These are phyloP conservation scores for Cladochytrium replicatum DNA, from an alignment of 192 early-diverging fungal species.

Conservation along the genomic window DNA sequence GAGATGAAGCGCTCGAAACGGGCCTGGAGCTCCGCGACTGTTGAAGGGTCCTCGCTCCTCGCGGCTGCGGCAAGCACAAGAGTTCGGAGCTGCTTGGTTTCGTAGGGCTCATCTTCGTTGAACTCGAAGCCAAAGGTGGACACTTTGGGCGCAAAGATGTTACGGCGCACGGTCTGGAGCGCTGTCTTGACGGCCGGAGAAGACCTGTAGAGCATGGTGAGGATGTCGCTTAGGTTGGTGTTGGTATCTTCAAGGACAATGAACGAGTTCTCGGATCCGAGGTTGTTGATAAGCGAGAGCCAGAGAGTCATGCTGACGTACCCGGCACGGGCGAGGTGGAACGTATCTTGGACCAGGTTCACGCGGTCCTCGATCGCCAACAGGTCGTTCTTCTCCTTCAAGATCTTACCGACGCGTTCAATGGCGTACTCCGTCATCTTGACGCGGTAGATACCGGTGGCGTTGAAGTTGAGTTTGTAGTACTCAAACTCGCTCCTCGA, in stretches of 20 bases:
- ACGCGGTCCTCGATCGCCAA: conserved; percentile 60
- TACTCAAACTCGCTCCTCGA: conserved; percentile 11
- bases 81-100: conserved; percentile 62
- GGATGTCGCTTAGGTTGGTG: too few relatives aligned
- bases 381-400: conserved; percentile 35
- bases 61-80: conserved; percentile 67
- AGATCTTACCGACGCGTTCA: conserved; percentile 17
- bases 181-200: too few relatives aligned
- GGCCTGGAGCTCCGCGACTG: conserved; percentile 54
- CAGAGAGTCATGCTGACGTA: conserved; percentile 60
- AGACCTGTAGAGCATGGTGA: too few relatives aligned
- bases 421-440: conserved; percentile 19
- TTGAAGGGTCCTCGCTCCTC: conserved; percentile 38
- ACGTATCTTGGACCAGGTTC: conserved; percentile 77
- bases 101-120: conserved; percentile 57
- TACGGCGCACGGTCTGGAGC: conserved; percentile 61
- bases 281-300: conserved; percentile 64
- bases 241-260: conserved; percentile 58
- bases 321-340: conserved; percentile 68
- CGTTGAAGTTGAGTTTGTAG: conserved; percentile 65
- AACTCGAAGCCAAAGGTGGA: conserved; percentile 71
- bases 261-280: conserved; percentile 68
- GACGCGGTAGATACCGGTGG: conserved; percentile 69
- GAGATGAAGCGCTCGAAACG: conserved; percentile 61
- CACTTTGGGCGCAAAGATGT: conserved; percentile 66